phyloP scores from a whole-genome alignment of 2,329 filamentous ascomycete genomes.

The Curvularia verruculosa region DNA sequence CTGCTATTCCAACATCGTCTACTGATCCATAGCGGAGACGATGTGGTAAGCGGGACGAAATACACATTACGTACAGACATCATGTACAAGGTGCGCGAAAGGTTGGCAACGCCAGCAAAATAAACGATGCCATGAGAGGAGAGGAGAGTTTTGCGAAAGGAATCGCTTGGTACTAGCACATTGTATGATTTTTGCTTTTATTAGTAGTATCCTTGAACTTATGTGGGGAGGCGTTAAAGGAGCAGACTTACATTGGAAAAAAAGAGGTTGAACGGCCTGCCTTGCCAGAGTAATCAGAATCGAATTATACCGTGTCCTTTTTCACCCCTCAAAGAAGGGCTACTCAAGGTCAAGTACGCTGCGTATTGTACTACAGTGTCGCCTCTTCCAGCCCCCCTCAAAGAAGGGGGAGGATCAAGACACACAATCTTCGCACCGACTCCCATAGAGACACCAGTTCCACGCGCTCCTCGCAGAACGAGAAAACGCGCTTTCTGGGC shows the following conservation, averaged over 20 bases:
- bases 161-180: neutral
- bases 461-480: slow-evolving; percentile 29
- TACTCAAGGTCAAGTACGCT: slow-evolving; percentile 66
- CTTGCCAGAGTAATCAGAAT: slow-evolving; percentile 92
- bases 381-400: slow-evolving; percentile 48
- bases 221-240: neutral
- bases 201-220: slow-evolving; percentile 52
- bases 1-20: slow-evolving; percentile 63
- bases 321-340: slow-evolving; percentile 40
- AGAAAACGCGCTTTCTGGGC: slow-evolving; percentile 47
- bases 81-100: slow-evolving; percentile 54
- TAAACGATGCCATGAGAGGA: neutral
- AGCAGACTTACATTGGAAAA: slow-evolving; percentile 57
- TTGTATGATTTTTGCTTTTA: slow-evolving; percentile 8
- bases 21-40: slow-evolving; percentile 61
- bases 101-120: neutral
- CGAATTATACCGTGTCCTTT: slow-evolving; percentile 70
- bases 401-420: slow-evolving; percentile 56
- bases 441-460: slow-evolving; percentile 73
- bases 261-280: slow-evolving; percentile 72
- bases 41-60: slow-evolving; percentile 60
- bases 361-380: slow-evolving; percentile 97
- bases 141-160: neutral
- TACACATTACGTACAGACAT: slow-evolving; percentile 63
- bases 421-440: slow-evolving; percentile 93